Evolutionary conservation across 2,329 filamentous ascomycete genomes (phyloP).

Genomic region (Rosellinia necatrix): DNA sequence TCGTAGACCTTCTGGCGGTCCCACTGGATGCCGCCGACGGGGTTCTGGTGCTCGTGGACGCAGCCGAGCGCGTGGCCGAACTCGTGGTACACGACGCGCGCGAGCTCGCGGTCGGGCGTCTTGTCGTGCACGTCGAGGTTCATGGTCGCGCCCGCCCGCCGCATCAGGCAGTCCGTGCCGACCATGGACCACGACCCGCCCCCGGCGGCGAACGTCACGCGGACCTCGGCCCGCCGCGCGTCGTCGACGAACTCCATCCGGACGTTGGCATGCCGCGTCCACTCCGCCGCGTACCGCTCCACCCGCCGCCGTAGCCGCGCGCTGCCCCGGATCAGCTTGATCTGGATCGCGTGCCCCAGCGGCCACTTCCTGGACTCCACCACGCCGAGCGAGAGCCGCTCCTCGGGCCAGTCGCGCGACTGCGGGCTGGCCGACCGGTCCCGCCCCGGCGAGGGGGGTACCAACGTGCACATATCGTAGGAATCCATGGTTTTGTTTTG

Average conservation of each 20-base stretch:
- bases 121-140: constrained; percentile 10
- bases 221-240: background rate
- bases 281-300: constrained; percentile 9
- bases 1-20: constrained; percentile 1
- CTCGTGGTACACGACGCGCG: constrained; percentile 8
- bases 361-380: constrained; percentile 3
- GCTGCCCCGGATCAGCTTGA: constrained; percentile 6
- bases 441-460: background rate
- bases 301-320: background rate
- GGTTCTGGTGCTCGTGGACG: constrained; percentile 18
- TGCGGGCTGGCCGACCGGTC: background rate
- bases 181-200: constrained; percentile 13
- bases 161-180: background rate
- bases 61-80: constrained; percentile 19
- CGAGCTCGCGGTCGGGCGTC: background rate
- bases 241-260: constrained; percentile 3
- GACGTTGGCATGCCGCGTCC: constrained; percentile 16
- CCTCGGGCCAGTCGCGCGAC: background rate
- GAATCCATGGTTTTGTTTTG: constrained; percentile 3
- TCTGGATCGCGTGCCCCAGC: background rate
- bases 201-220: constrained; percentile 8
- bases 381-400: background rate
- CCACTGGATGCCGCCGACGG: constrained; percentile 3
- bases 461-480: constrained; percentile 3
- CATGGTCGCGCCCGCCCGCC: background rate